Evolutionary conservation across 2,329 filamentous ascomycete genomes (phyloP).

Genomic region (Neonectria sp.): DNA sequence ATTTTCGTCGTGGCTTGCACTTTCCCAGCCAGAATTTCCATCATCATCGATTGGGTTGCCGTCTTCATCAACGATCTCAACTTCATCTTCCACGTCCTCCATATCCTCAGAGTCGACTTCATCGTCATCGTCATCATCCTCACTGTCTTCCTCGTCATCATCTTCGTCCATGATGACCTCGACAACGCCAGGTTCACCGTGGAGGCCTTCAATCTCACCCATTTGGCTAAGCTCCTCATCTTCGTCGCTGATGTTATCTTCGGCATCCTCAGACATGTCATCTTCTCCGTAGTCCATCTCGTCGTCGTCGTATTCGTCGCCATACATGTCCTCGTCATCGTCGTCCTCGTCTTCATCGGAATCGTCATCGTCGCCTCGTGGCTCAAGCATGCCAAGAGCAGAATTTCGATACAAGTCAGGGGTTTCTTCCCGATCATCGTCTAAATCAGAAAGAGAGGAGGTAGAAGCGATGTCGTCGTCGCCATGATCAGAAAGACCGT

Average conservation of each 20-base stretch:
- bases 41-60: constrained; percentile 73
- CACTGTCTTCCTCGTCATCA: constrained; percentile 75
- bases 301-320: constrained; percentile 90
- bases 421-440: constrained; percentile 92
- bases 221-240: constrained; percentile 88
- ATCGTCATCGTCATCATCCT: constrained; percentile 69
- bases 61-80: constrained; percentile 75
- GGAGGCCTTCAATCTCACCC: constrained; percentile 85
- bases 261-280: constrained; percentile 85
- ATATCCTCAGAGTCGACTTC: constrained; percentile 61
- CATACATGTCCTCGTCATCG: constrained; percentile 93
- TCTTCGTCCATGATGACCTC: constrained; percentile 86
- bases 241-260: constrained; percentile 91
- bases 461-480: constrained; percentile 92
- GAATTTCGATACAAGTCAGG: constrained; percentile 98
- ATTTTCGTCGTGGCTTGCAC: constrained; percentile 70
- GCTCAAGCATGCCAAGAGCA: constrained; percentile 93
- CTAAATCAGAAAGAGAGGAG: constrained; percentile 90
- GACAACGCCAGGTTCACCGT: constrained; percentile 74
- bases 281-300: constrained; percentile 94
- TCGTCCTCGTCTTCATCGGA: constrained; percentile 81
- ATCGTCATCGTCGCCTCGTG: constrained; percentile 84
- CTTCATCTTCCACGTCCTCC: constrained; percentile 68
- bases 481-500: constrained; percentile 75
- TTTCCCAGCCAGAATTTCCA: constrained; percentile 74